Base-by-base conservation (phyloP, 352 stramenopile species). In the Phytophthora aleatoria region DNA sequence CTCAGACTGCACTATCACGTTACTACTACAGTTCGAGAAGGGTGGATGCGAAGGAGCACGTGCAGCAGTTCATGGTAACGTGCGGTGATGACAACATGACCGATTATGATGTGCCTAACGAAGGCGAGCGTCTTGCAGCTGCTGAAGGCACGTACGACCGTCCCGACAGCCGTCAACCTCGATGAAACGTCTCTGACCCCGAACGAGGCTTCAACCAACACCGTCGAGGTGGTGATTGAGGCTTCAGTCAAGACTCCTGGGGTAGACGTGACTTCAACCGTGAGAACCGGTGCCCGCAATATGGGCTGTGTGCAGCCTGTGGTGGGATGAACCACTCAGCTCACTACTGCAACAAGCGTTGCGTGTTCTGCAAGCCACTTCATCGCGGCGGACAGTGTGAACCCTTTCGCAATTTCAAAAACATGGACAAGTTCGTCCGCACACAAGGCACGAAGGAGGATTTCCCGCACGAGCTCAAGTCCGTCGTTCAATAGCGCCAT, bases 251-350 rank as follows among this genome's bases (percentile, higher is more conserved):
- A 24, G 33, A 38, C 33, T 12, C 2, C 3, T 24, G 48, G 2
- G n/a, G 42, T 35, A 28, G 43, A 1, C 38, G 38, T 43, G 38
- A 43, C 38, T n/a, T n/a, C 38, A 28, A 47, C 6, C 42, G 12
- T 1, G 33, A 38, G 2, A 38, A 38, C 4, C 33, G 33, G 11
- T 3, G 33, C 8, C 33, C 33, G 11, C 30, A 62, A 26, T 57
- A 30, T 13, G 50, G 50, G 16, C 50, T 24, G 3, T 48, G 50
- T 16, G 50, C 50, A 16, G 50, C 33, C 1, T 57, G 50, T 45
- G 39, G 39, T 26, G 39, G 39, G 1, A 7, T 45, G 3, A 45
- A 15, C 11, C 39, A 45, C n/a, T 45, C 39, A 20, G 39, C 39
- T 26, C n/a, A 45, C n/a, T 45, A 45, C 7, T 45, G 39, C n/a